Percentiles rank a stretch among this genome's conserved stretches.
phyloP scores from a whole-genome alignment of 768 basidiomycete species.

The Leccinum sublutescens region DNA sequence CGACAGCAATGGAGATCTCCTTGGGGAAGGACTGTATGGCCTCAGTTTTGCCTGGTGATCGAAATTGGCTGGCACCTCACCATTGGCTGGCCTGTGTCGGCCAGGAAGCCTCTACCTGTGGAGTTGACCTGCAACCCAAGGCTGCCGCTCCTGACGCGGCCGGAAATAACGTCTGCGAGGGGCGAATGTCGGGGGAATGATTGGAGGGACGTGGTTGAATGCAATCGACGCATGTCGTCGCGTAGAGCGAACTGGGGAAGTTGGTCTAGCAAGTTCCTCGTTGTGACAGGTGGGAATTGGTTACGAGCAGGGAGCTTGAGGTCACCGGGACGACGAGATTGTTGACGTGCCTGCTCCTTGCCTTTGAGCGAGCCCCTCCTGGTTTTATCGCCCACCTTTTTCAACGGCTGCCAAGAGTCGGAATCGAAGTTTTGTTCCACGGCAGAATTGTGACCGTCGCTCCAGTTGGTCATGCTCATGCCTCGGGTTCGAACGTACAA shows the following conservation, averaged over 20 bases:
- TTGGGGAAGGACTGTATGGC: conserved; percentile 26
- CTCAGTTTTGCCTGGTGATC: conserved; percentile 7
- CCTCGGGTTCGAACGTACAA: conserved; percentile 51
- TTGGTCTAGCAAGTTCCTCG: conserved; percentile 33
- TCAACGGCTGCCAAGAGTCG: conserved; percentile 49
- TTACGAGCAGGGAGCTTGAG: conserved; percentile 61
- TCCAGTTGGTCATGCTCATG: conserved; percentile 51
- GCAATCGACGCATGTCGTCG: conserved; percentile 40
- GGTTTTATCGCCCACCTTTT: conserved; percentile 40
- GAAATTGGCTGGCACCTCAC: conserved; percentile 19
- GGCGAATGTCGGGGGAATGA: conserved; percentile 34
- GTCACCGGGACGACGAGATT: conserved; percentile 51
- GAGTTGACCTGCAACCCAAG: conserved; percentile 43
- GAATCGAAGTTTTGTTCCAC: conserved; percentile 48
- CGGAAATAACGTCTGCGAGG: conserved; percentile 35
- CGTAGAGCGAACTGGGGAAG: conserved; percentile 36
- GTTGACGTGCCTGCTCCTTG: conserved; percentile 40
- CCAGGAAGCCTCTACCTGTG: conserved; percentile 15
- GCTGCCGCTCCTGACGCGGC: conserved; percentile 62
- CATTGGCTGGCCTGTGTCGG: conserved; percentile 21
- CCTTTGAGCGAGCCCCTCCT: conserved; percentile 49
- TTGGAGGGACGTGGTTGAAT: conserved; percentile 39
- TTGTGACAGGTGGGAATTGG: conserved; percentile 36
- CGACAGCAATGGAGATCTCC: conserved; percentile 65
- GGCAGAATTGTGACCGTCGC: conserved; percentile 40